Evolutionary conservation across 257 asterid species (phyloP).

Genomic region (Jasminum sambac): DNA sequence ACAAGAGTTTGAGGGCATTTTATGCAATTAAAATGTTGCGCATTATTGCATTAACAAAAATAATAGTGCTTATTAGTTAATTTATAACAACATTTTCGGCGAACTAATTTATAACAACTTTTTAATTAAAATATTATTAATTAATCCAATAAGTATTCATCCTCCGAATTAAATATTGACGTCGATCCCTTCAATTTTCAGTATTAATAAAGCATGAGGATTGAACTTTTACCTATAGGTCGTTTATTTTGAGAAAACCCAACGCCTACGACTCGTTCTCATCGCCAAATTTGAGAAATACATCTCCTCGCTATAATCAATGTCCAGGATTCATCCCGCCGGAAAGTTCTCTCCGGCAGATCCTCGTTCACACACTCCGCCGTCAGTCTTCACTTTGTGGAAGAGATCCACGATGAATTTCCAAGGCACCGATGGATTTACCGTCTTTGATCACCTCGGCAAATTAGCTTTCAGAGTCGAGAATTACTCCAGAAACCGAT

Average conservation of each 20-base stretch:
- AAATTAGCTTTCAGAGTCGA: conserved; percentile 39
- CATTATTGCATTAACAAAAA: no score
- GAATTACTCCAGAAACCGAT: conserved; percentile 32
- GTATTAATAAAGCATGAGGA: not conserved
- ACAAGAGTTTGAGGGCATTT: no score
- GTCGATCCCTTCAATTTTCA: not conserved
- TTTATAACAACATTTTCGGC: no score
- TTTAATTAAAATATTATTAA: no score
- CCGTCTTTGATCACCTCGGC: conserved; percentile 36
- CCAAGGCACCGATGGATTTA: conserved; percentile 47
- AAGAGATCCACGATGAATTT: conserved; percentile 47
- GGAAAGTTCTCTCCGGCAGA: not conserved
- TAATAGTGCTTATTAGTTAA: no score
- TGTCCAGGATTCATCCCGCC: conserved; percentile 28
- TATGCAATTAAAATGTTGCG: no score
- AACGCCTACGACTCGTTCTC: not conserved
- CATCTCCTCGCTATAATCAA: not conserved
- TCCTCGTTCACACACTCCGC: not conserved
- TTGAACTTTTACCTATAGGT: not conserved
- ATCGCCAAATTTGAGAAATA: not conserved
- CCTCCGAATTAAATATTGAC: no score
- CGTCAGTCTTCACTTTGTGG: conserved; percentile 38
- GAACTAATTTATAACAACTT: no score
- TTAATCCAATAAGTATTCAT: no score
- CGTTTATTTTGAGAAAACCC: not conserved